A percentile compares a stretch with the other conserved stretches of the same genome.
phyloP scores from a whole-genome alignment of 257 asterid species.

The Gentiana dahurica region DNA sequence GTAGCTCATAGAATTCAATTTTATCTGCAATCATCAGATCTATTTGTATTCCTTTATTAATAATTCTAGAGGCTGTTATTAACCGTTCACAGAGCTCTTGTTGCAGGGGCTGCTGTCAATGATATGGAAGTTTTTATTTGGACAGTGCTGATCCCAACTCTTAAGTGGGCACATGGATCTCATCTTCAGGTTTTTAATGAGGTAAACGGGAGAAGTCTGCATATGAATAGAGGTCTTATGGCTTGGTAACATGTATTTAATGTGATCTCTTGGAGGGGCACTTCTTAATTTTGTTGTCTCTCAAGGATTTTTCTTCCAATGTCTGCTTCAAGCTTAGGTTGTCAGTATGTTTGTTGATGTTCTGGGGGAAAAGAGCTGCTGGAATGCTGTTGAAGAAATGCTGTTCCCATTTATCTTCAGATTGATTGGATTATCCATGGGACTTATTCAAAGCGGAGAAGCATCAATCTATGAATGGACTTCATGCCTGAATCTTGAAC shows the following conservation, averaged over 20 bases:
- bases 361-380: conserved; percentile 52
- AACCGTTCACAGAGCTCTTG: conserved; percentile 12
- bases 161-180: conserved; percentile 43
- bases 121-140: conserved; percentile 42
- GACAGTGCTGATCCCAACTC: conserved; percentile 52
- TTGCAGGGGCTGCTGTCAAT: conserved; percentile 39
- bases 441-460: conserved; percentile 43
- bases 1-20: too few relatives aligned
- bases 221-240: neutral
- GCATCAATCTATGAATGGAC: conserved; percentile 45
- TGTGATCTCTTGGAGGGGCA: conserved; percentile 7
- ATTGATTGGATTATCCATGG: conserved; percentile 63
- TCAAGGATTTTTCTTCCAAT: conserved; percentile 1
- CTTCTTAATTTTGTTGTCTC: conserved; percentile 3
- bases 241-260: neutral
- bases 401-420: conserved; percentile 65
- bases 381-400: conserved; percentile 60
- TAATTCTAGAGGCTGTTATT: conserved; percentile 11
- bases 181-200: conserved; percentile 47
- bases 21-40: too few relatives aligned
- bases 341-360: conserved; percentile 51
- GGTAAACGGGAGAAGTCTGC: conserved; percentile 32
- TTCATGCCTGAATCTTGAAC: conserved; percentile 19
- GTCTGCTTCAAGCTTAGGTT: conserved; percentile 36
- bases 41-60: too few relatives aligned